Evolutionary conservation across 805 yeast species (phyloP), one percentile per base, ranked within the genome.

Genomic region (Yarrowia sp.): DNA sequence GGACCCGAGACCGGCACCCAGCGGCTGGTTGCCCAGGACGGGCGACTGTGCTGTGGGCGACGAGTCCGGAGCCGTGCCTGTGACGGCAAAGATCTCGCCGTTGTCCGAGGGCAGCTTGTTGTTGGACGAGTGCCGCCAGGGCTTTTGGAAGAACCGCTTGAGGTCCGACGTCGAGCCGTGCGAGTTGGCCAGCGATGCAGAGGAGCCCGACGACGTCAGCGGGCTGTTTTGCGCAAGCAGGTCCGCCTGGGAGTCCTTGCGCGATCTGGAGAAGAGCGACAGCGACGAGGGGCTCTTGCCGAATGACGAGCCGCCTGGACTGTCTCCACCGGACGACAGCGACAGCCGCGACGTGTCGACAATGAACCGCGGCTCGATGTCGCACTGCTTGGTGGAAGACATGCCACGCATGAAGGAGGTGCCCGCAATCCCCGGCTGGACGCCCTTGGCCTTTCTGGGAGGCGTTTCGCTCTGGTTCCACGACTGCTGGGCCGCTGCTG

Each of bases 341-440:
- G 73, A 42, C 69, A 85, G 83, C 61, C 88, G 82, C 64, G 87
- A 94, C 68, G 89, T 84, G 10, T 96, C 88, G 38, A 91, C 87
- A 55, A 91, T 84, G 70, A 91, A 90, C 42, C 97, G 79, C 14
- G 96, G 88, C 70, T 90, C 97, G n/a, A 91, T 84, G 31, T 84
- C 80, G 14, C 79, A 77, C 18, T 83, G 74, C 39, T 77, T 70
- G 6, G 82, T 67, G 33, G 62, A 63, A 31, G 35, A 65, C 63
- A 62, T 65, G 66, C 62, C 61, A 64, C 65, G 44, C 65, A 46
- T 63, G 61, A 29, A 64, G 29, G 51, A 62, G 24, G 62, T 36
- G 12, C 55, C 56, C n/a, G 66, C 67, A 14, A 59, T 62, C 16
- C 58, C 49, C 16, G 65, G 63, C 32, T 62, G 35, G 16, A 44